phyloP scores from a whole-genome alignment of 2,329 filamentous ascomycete species.

The Pleurostoma richardsiae region DNA sequence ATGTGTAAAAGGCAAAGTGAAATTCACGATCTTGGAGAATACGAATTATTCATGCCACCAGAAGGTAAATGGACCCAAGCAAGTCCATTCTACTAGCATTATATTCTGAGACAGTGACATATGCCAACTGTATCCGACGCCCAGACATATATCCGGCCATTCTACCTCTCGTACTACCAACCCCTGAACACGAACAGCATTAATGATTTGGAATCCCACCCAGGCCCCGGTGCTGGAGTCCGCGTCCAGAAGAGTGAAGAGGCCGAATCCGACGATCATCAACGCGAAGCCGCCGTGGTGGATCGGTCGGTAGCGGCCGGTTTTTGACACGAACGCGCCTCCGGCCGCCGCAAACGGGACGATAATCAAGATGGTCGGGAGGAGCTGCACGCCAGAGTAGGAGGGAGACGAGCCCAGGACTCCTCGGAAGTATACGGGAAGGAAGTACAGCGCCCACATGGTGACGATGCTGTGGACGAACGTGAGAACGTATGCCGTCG shows the following conservation, averaged over 20 bases:
- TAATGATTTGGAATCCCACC: slow-evolving; percentile 30
- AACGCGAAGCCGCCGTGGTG: slow-evolving; percentile 18
- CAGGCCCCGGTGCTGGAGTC: slow-evolving; percentile 29
- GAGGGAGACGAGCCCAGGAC: slow-evolving; percentile 20
- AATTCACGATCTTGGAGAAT: too few relatives aligned
- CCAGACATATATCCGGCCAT: too few relatives aligned
- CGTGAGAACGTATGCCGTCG: slow-evolving; percentile 21
- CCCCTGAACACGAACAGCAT: too few relatives aligned
- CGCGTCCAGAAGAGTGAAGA: slow-evolving; percentile 27
- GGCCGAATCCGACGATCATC: slow-evolving; percentile 25
- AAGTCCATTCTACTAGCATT: too few relatives aligned
- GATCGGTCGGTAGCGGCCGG: background rate
- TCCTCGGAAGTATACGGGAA: slow-evolving; percentile 39
- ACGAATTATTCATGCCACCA: too few relatives aligned
- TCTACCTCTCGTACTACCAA: too few relatives aligned
- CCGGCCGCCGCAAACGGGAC: slow-evolving; percentile 9
- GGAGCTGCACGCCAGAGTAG: slow-evolving; percentile 16
- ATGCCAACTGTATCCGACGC: too few relatives aligned
- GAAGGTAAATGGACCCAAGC: too few relatives aligned
- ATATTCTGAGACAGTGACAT: too few relatives aligned
- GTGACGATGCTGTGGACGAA: slow-evolving; percentile 28
- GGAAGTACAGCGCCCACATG: slow-evolving; percentile 26
- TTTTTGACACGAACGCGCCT: slow-evolving; percentile 9
- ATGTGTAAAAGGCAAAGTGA: too few relatives aligned
- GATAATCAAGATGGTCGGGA: slow-evolving; percentile 11